phyloP scores from a whole-genome alignment of 2,329 filamentous ascomycete genomes.

The Proliferodiscus dingleyae region DNA sequence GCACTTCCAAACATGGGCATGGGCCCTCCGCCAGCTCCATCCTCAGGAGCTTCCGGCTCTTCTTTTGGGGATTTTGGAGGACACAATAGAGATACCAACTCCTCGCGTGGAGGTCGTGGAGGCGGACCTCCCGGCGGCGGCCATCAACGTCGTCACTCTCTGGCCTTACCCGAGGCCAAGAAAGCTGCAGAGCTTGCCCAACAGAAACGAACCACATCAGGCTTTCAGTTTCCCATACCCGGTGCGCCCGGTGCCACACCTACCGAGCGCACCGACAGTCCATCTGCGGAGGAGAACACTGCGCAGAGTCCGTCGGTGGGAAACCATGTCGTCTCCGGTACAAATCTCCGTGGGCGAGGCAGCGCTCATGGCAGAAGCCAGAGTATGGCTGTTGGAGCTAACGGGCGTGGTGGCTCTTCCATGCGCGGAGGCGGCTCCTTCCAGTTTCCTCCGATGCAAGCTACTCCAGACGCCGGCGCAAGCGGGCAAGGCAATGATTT shows the following conservation, averaged over 20 bases:
- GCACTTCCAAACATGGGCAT: conserved; percentile 89
- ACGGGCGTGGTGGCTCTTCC: conserved; percentile 57
- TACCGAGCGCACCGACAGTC: conserved; percentile 38
- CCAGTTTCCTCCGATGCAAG: conserved; percentile 56
- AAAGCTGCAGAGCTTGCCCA: conserved; percentile 96
- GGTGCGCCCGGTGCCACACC: conserved; percentile 56
- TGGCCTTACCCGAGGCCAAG: conserved; percentile 92
- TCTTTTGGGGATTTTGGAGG: conserved; percentile 75
- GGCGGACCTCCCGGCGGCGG: conserved; percentile 65
- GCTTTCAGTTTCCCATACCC: conserved; percentile 89
- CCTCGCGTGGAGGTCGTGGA: conserved; percentile 66
- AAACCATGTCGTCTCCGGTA: conserved; percentile 19
- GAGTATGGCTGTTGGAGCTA: conserved; percentile 76
- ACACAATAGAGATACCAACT: conserved; percentile 55
- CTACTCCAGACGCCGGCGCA: conserved; percentile 47
- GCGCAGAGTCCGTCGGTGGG: conserved; percentile 18
- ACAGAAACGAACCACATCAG: conserved; percentile 90
- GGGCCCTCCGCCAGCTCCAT: conserved; percentile 85
- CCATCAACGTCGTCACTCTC: conserved; percentile 89
- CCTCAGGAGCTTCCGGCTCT: conserved; percentile 75
- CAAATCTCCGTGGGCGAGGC: conserved; percentile 45
- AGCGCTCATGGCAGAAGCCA: conserved; percentile 72
- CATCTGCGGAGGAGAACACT: conserved; percentile 22
- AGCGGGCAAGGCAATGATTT: conserved; percentile 53
- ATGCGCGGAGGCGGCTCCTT: conserved; percentile 66